phyloP scores from a whole-genome alignment of 352 stramenopile species.

The Phytophthora pini region DNA sequence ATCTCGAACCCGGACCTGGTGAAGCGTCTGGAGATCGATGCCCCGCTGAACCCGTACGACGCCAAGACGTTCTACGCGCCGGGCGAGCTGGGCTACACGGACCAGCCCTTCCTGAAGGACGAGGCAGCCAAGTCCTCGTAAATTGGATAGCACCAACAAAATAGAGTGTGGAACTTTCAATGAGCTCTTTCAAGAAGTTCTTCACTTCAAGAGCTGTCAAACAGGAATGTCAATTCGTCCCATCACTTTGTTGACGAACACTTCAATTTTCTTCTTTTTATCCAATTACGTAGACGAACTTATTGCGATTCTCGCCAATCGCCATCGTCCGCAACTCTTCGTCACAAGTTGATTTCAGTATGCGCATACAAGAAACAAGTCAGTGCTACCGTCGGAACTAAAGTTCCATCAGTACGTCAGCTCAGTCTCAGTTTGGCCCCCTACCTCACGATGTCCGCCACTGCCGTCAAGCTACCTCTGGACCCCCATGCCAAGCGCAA shows the following conservation, averaged over 20 bases:
- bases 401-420: conserved; percentile 3
- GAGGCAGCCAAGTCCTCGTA: conserved; percentile 13
- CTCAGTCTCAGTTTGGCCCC: conserved; percentile 11
- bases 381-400: not conserved
- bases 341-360: conserved; percentile 9
- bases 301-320: conserved; percentile 16
- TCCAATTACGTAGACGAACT: conserved; percentile 5
- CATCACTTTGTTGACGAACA: conserved; percentile 17
- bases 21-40: conserved; percentile 45
- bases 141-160: not conserved
- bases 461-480: conserved; percentile 4
- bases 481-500: not conserved
- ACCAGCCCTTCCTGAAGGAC: conserved; percentile 42
- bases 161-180: not conserved
- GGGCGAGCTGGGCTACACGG: conserved; percentile 45
- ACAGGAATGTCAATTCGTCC: conserved; percentile 5
- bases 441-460: conserved; percentile 7
- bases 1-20: conserved; percentile 51
- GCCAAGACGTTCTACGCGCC: conserved; percentile 41
- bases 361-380: conserved; percentile 11
- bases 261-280: conserved; percentile 6
- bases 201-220: not conserved
- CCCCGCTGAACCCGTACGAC: conserved; percentile 48
- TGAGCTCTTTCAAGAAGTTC: no score
- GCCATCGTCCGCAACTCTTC: not conserved